Percentiles rank a stretch among this genome's conserved stretches.
Evolutionary conservation across 345 rosid genomes (phyloP).

Genomic region (Noccaea bulbosa): DNA sequence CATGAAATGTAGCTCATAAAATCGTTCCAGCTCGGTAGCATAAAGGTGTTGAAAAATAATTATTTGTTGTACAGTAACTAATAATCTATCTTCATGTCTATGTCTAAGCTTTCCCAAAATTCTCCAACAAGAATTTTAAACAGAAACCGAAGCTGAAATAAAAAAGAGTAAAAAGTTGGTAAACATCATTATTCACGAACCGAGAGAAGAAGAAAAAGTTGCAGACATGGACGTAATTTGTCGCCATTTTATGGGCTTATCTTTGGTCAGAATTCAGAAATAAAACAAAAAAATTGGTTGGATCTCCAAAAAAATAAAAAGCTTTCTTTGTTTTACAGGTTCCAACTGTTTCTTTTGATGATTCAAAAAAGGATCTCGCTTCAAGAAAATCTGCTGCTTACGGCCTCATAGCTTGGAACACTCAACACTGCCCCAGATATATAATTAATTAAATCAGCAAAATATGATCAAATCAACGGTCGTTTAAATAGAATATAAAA

Average conservation of each 20-base stretch:
- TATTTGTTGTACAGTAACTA: neutral
- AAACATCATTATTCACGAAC: slow-evolving; percentile 35
- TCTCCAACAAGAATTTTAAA: neutral
- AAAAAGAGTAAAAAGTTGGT: slow-evolving; percentile 19
- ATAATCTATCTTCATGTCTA: neutral
- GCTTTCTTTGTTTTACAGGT: slow-evolving; percentile 24
- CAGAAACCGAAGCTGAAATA: neutral
- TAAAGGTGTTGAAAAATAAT: neutral
- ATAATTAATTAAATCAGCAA: neutral
- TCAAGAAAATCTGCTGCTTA: slow-evolving; percentile 59
- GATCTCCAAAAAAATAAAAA: neutral
- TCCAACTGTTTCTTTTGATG: slow-evolving; percentile 26
- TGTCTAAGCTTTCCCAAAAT: slow-evolving; percentile 12
- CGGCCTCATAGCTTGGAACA: slow-evolving; percentile 73
- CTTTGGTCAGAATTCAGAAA: slow-evolving; percentile 10
- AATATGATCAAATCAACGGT: neutral
- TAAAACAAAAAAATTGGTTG: slow-evolving; percentile 23
- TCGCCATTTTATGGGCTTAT: slow-evolving; percentile 18
- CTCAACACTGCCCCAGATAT: slow-evolving; percentile 36
- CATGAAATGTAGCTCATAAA: neutral
- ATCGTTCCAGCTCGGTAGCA: too few relatives aligned
- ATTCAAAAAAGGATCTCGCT: slow-evolving; percentile 31
- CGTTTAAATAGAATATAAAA: too few relatives aligned
- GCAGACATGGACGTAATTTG: slow-evolving; percentile 26
- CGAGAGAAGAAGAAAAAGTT: neutral